Evolutionary conservation across 805 yeast species (phyloP).

Genomic region (Candida jianshihensis): DNA sequence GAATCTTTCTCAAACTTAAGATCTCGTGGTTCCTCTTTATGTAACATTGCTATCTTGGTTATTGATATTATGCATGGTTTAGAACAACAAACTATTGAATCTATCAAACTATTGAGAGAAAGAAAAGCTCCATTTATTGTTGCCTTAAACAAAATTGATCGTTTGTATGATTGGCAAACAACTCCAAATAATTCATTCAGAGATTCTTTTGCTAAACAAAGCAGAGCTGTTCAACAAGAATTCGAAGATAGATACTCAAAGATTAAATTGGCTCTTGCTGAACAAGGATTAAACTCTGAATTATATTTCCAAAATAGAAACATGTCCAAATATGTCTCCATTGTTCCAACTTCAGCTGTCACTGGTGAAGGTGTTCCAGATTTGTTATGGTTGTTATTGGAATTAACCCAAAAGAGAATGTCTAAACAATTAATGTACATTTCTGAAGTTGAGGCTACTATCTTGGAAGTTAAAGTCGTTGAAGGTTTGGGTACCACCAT

Average conservation of each 20-base stretch:
- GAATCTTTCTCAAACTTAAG: slow-evolving; percentile 97
- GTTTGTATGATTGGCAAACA: slow-evolving; percentile 90
- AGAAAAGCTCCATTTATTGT: slow-evolving; percentile 97
- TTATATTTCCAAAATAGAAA: slow-evolving; percentile 92
- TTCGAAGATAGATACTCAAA: slow-evolving; percentile 81
- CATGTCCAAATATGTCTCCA: slow-evolving; percentile 86
- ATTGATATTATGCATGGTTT: slow-evolving; percentile 99
- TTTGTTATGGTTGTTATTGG: slow-evolving; percentile 89
- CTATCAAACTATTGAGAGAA: slow-evolving; percentile 85
- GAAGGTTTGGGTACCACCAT: slow-evolving; percentile 99
- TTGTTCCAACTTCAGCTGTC: slow-evolving; percentile 97
- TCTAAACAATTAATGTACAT: slow-evolving; percentile 96
- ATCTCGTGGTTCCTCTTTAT: slow-evolving; percentile 96
- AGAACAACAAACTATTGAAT: slow-evolving; percentile 96
- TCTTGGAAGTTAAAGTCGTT: slow-evolving; percentile 93
- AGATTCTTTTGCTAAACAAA: slow-evolving; percentile 81
- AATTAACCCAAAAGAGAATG: slow-evolving; percentile 97
- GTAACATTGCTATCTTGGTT: slow-evolving; percentile 98
- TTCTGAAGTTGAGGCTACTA: slow-evolving; percentile 90
- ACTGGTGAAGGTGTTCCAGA: slow-evolving; percentile 99
- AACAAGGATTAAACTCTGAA: slow-evolving; percentile 97
- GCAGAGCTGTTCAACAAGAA: slow-evolving; percentile 81
- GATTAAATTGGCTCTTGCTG: slow-evolving; percentile 87
- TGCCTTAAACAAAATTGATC: slow-evolving; percentile 95
- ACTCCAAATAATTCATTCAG: slow-evolving; percentile 93